These are phyloP conservation scores for Ophiostoma novo-ulmi DNA, from an alignment of 2,329 filamentous ascomycete species.

Conservation along the genomic window DNA sequence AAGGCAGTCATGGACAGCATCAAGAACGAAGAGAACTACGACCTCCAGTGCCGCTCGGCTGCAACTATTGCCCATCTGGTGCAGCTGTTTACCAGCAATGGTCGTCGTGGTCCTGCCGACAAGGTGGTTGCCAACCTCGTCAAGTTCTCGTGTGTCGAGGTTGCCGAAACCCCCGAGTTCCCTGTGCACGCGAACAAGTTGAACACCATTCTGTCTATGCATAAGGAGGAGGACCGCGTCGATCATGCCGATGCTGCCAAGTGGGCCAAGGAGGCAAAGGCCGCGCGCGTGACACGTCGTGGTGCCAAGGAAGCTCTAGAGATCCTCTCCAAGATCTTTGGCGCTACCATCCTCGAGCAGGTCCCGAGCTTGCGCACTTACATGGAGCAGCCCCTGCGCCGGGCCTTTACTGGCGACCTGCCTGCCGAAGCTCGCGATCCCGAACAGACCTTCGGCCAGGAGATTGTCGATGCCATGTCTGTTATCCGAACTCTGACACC, in stretches of 20 bases:
- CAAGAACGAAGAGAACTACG: slow-evolving; percentile 86
- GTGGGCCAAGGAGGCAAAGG: slow-evolving; percentile 83
- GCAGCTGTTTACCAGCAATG: slow-evolving; percentile 74
- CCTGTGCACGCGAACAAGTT: slow-evolving; percentile 73
- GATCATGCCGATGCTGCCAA: slow-evolving; percentile 88
- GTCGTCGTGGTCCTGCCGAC: slow-evolving; percentile 79
- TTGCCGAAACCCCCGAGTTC: slow-evolving; percentile 95
- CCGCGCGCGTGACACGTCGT: slow-evolving; percentile 81
- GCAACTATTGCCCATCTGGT: slow-evolving; percentile 78
- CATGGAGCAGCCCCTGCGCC: slow-evolving; percentile 74
- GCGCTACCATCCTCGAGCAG: slow-evolving; percentile 67
- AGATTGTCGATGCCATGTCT: slow-evolving; percentile 90
- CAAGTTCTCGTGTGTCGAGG: slow-evolving; percentile 97
- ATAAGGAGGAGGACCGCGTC: slow-evolving; percentile 93
- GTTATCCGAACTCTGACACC: slow-evolving; percentile 88
- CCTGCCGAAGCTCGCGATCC: slow-evolving; percentile 69
- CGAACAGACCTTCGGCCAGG: slow-evolving; percentile 73
- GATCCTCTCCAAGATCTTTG: slow-evolving; percentile 76
- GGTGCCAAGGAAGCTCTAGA: slow-evolving; percentile 93
- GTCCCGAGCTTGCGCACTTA: slow-evolving; percentile 76
- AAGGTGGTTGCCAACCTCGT: slow-evolving; percentile 94
- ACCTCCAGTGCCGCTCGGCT: slow-evolving; percentile 81
- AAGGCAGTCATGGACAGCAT: slow-evolving; percentile 98
- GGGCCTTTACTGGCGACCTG: slow-evolving; percentile 67
- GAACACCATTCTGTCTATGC: slow-evolving; percentile 80